Evolutionary conservation across 2,329 filamentous ascomycete genomes (phyloP).

Genomic region (Claviceps digitariae): DNA sequence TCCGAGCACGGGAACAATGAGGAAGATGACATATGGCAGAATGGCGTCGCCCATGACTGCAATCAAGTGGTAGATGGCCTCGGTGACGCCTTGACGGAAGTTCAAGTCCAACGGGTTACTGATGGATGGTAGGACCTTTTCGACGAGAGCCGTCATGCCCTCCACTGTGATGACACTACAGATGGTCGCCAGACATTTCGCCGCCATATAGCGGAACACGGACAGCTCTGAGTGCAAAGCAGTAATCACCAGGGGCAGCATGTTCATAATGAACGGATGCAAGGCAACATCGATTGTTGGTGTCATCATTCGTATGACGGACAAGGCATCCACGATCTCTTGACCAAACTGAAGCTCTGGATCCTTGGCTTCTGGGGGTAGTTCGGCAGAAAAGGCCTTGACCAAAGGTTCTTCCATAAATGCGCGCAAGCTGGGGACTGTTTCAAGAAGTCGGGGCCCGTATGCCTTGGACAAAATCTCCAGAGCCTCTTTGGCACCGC

Average conservation of each 20-base stretch:
- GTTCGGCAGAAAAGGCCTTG: conserved; percentile 55
- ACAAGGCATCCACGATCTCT: conserved; percentile 87
- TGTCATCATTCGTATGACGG: conserved; percentile 80
- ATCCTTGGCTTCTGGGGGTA: conserved; percentile 62
- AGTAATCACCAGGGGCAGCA: conserved; percentile 76
- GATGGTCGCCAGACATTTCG: conserved; percentile 92
- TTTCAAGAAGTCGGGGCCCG: conserved; percentile 62
- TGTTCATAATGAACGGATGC: conserved; percentile 64
- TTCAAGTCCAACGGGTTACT: conserved; percentile 80
- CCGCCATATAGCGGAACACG: conserved; percentile 89
- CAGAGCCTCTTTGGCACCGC: conserved; percentile 86
- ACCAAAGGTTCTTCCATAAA: conserved; percentile 74
- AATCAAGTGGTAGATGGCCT: conserved; percentile 92
- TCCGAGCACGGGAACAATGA: conserved; percentile 91
- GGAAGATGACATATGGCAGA: conserved; percentile 94
- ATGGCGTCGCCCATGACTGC: conserved; percentile 97
- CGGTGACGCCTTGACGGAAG: conserved; percentile 83
- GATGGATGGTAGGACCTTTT: conserved; percentile 83
- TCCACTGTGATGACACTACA: conserved; percentile 94
- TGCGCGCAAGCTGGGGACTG: conserved; percentile 65
- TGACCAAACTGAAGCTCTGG: conserved; percentile 69
- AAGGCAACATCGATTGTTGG: conserved; percentile 71
- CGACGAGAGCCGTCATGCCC: conserved; percentile 90
- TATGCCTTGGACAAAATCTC: conserved; percentile 77
- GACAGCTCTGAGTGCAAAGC: conserved; percentile 79